Evolutionary conservation across 192 early-diverging fungal genomes (phyloP).

Genomic region (Coemansia guatemalensis): DNA sequence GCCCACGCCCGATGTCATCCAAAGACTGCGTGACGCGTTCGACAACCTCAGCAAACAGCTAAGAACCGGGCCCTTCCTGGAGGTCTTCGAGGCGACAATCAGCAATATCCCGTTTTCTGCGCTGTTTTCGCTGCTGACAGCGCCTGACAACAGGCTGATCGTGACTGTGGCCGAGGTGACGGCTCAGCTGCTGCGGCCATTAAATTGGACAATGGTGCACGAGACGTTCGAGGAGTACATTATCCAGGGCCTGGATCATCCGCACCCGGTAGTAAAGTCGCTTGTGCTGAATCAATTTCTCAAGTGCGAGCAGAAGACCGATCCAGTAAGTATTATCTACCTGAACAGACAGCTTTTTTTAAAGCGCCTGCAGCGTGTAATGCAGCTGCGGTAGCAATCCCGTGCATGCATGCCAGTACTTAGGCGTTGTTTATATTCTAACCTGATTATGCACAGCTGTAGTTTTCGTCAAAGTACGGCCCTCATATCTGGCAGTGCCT

Average conservation of each 20-base stretch:
- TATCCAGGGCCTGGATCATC: slow-evolving; percentile 46
- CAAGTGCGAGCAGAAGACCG: slow-evolving; percentile 35
- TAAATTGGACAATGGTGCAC: slow-evolving; percentile 48
- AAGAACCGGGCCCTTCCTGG: slow-evolving; percentile 39
- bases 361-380: not conserved
- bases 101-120: slow-evolving; percentile 47
- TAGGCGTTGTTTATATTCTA: not conserved
- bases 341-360: not conserved
- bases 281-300: slow-evolving; percentile 49
- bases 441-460: slow-evolving; percentile 9
- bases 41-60: slow-evolving; percentile 44
- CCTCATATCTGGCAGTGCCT: slow-evolving; percentile 48
- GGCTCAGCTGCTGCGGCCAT: slow-evolving; percentile 41
- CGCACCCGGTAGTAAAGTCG: slow-evolving; percentile 42
- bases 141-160: slow-evolving; percentile 45
- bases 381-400: not conserved
- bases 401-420: not conserved
- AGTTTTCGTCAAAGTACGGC: slow-evolving; percentile 45
- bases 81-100: slow-evolving; percentile 51
- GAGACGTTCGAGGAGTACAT: slow-evolving; percentile 54
- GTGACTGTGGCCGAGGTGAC: slow-evolving; percentile 38
- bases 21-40: slow-evolving; percentile 39
- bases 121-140: slow-evolving; percentile 48
- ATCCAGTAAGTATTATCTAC: slow-evolving; percentile 29
- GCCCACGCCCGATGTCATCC: slow-evolving; percentile 45